Conservation (phyloP, 208 protist genomes). For the Crithidia bombi region DNA sequence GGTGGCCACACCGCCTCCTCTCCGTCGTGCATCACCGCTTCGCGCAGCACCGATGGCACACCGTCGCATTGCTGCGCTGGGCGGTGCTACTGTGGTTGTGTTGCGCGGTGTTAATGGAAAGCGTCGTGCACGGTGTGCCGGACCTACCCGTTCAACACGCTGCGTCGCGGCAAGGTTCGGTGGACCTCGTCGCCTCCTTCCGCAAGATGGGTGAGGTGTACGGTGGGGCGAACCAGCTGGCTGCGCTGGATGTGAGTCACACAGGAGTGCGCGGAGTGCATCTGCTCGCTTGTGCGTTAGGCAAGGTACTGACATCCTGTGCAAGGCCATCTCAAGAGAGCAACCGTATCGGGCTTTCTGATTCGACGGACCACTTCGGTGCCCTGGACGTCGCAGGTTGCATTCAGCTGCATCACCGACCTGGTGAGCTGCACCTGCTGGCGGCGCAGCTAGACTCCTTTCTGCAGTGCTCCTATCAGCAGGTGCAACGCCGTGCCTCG, state of each 20-base stretch:
- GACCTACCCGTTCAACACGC: background rate
- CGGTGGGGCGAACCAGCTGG: conserved; percentile 26
- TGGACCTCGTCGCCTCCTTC: conserved; percentile 20
- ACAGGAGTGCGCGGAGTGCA: conserved; percentile 49
- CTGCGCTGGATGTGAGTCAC: conserved; percentile 51
- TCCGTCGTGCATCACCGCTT: conserved; percentile 22
- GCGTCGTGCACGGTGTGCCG: conserved; percentile 10
- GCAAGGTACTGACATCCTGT: conserved; percentile 9
- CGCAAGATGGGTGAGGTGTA: conserved; percentile 23
- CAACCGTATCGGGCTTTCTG: background rate
- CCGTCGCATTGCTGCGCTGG: conserved; percentile 3
- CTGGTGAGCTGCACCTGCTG: background rate
- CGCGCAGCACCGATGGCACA: background rate
- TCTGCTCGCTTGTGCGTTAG: conserved; percentile 43
- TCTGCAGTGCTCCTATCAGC: background rate
- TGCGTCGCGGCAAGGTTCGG: background rate
- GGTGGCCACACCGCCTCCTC: conserved; percentile 28
- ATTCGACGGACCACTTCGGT: conserved; percentile 16
- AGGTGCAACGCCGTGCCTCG: background rate
- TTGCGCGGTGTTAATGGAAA: conserved; percentile 3
- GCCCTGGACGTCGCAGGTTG: conserved; percentile 60
- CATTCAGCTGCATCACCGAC: conserved; percentile 28
- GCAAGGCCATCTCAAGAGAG: background rate
- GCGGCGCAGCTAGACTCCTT: conserved; percentile 7
- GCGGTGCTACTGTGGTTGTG: conserved; percentile 11